Conservation (phyloP, 2,329 filamentous ascomycete genomes). For the Colletotrichum zoysiae region DNA sequence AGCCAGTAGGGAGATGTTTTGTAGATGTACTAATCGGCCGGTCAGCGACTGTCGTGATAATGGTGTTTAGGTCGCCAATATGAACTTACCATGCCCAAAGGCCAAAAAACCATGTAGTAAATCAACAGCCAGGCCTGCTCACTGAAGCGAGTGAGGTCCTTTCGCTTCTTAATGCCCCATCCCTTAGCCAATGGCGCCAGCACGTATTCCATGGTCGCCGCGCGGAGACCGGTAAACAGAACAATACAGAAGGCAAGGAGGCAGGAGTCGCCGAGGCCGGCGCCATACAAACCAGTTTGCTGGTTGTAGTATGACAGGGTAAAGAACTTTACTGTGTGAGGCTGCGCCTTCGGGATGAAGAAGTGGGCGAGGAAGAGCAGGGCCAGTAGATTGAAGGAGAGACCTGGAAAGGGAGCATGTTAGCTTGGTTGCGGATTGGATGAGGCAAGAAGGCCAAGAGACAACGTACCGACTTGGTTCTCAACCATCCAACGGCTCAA, state of each 20-base stretch:
- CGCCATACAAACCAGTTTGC: conserved; percentile 75
- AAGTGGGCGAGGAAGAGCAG: conserved; percentile 86
- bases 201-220: conserved; percentile 87
- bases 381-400: conserved; percentile 87
- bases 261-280: conserved; percentile 83
- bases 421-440: conserved; percentile 39
- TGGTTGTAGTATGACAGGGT: conserved; percentile 85
- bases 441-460: not conserved
- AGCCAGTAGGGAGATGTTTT: conserved; percentile 82
- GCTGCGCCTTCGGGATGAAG: conserved; percentile 83
- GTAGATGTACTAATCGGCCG: conserved; percentile 78
- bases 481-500: conserved; percentile 78
- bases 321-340: conserved; percentile 89
- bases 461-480: conserved; percentile 81
- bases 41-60: conserved; percentile 19
- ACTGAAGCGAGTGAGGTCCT: conserved; percentile 85
- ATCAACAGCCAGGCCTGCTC: conserved; percentile 94
- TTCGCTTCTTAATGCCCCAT: conserved; percentile 80
- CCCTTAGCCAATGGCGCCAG: conserved; percentile 81
- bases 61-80: not conserved
- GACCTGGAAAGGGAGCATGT: conserved; percentile 60
- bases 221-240: conserved; percentile 88
- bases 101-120: conserved; percentile 87
- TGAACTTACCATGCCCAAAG: conserved; percentile 80
- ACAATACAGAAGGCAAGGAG: conserved; percentile 84